Conservation (phyloP, 371 early-diverging fungal genomes). For the Funneliformis caledonium region DNA sequence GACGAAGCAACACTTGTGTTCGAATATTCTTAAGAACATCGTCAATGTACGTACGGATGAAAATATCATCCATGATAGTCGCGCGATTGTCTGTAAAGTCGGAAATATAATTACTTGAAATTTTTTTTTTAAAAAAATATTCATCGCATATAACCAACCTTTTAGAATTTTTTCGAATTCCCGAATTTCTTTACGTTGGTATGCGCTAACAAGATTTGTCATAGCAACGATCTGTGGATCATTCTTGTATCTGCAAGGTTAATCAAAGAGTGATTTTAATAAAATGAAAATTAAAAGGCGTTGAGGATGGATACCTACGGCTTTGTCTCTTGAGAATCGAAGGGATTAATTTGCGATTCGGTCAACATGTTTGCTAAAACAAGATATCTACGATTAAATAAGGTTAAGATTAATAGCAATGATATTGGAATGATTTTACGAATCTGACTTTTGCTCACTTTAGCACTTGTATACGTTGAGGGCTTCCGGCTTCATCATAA, state of each 20-base stretch:
- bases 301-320: constrained; percentile 57
- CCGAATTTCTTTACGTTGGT: constrained; percentile 84
- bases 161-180: constrained; percentile 85
- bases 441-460: constrained; percentile 61
- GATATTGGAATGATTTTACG: background rate
- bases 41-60: constrained; percentile 88
- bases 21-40: constrained; percentile 90
- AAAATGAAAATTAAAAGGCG: background rate
- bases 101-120: background rate
- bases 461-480: constrained; percentile 89
- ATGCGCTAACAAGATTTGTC: constrained; percentile 90
- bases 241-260: constrained; percentile 72
- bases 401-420: background rate
- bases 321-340: constrained; percentile 96
- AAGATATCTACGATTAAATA: constrained; percentile 62
- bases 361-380: constrained; percentile 95
- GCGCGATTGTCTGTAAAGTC: constrained; percentile 59
- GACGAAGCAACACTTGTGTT: constrained; percentile 80
- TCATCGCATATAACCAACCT: constrained; percentile 46
- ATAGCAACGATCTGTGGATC: constrained; percentile 91
- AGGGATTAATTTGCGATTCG: constrained; percentile 92
- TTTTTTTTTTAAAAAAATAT: background rate
- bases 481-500: constrained; percentile 96
- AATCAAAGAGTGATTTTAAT: background rate
- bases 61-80: constrained; percentile 87